These are phyloP conservation scores for Fusarium azukiicola DNA, from an alignment of 2,329 filamentous ascomycete species.

Conservation along the genomic window DNA sequence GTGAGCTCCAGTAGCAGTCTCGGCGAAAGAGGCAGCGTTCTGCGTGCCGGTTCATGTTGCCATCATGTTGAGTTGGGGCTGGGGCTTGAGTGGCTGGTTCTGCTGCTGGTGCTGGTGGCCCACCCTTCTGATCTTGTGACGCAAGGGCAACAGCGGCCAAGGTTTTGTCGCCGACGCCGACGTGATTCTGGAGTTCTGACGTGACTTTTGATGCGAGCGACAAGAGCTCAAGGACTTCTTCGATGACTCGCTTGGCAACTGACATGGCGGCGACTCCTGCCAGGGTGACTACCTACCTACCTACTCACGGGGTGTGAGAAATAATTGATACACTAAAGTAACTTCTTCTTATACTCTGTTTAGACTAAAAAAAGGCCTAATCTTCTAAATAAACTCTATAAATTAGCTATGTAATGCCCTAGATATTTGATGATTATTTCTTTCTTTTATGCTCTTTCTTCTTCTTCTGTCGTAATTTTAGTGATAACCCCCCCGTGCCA, in stretches of 20 bases:
- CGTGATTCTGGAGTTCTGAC: constrained; percentile 95
- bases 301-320: too few relatives aligned
- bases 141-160: constrained; percentile 78
- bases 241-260: too few relatives aligned
- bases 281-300: too few relatives aligned
- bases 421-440: background rate
- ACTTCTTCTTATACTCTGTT: too few relatives aligned
- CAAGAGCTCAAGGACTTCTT: constrained; percentile 86
- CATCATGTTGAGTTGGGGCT: constrained; percentile 56
- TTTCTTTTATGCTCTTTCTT: background rate
- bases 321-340: too few relatives aligned
- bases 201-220: constrained; percentile 97
- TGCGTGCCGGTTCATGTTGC: constrained; percentile 68
- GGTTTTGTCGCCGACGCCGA: constrained; percentile 95
- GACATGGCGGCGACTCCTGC: too few relatives aligned
- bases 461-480: too few relatives aligned
- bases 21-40: constrained; percentile 47
- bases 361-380: too few relatives aligned
- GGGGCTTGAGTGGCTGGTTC: constrained; percentile 53
- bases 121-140: background rate
- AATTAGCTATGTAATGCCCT: too few relatives aligned
- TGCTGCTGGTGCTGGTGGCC: constrained; percentile 55
- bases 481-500: too few relatives aligned
- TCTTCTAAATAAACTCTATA: too few relatives aligned
- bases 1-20: constrained; percentile 56